These are phyloP conservation scores for Aleurites moluccanus DNA, from an alignment of 441 rosid species.

Conservation along the genomic window DNA sequence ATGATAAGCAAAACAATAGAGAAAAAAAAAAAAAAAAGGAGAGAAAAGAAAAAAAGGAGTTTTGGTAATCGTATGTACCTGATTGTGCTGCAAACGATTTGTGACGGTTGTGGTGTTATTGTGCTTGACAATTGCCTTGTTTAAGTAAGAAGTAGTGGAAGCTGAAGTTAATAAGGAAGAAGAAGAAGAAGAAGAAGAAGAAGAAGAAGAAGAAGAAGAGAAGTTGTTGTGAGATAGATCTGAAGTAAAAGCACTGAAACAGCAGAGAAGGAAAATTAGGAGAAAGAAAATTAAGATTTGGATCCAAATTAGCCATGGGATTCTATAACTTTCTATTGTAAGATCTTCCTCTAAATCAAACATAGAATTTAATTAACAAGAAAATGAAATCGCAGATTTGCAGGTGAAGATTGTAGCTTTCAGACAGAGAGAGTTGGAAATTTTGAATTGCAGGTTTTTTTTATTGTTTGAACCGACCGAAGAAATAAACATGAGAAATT, in stretches of 20 bases:
- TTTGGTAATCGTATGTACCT: constrained; percentile 23
- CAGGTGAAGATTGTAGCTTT: not conserved
- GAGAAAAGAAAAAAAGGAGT: too few species aligned
- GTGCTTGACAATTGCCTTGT: constrained; percentile 10
- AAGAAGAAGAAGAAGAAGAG: constrained; percentile 14
- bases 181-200: constrained; percentile 15
- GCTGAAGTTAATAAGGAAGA: constrained; percentile 9
- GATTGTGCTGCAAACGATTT: constrained; percentile 23
- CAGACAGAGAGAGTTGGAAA: not conserved
- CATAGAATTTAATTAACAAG: constrained; percentile 20
- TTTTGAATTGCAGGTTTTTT: too few species aligned
- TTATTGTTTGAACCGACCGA: not conserved
- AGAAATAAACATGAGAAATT: not conserved
- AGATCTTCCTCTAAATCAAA: constrained; percentile 45
- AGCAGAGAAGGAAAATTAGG: constrained; percentile 36
- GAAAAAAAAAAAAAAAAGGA: too few species aligned
- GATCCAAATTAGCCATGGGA: constrained; percentile 56
- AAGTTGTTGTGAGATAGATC: constrained; percentile 23
- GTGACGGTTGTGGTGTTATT: not conserved
- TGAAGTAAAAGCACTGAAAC: constrained; percentile 26
- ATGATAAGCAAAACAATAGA: not conserved
- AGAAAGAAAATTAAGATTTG: constrained; percentile 40
- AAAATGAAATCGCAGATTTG: not conserved
- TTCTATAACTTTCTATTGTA: constrained; percentile 32
- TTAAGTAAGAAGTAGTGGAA: not conserved